Base-by-base conservation (phyloP, 805 yeast species). In the Schizosaccharomyces octosporus region DNA sequence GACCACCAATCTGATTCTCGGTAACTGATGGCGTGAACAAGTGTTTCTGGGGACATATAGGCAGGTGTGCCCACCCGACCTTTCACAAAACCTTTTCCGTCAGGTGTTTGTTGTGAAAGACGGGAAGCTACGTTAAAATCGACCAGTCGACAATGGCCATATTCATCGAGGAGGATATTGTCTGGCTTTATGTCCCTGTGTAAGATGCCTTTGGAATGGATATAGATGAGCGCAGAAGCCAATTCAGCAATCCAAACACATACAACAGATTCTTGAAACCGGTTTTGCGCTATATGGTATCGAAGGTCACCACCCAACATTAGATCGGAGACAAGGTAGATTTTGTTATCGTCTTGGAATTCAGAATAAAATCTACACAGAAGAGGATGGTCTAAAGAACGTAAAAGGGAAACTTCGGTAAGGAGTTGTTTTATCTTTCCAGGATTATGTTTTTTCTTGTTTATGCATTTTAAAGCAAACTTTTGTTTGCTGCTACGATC, bases 1-100 rank as follows among this genome's bases (percentile, higher is more conserved):
- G 71, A 64, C 72, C 72, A 70, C 71, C 71, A 68, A 61, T 70
- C 72, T 3, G 69, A 66, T 39, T 64, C 63, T 27, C 64, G 62
- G 39, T 67, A 64, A 58, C 68, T 69, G 60, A 2, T 43, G 27
- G 45, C 62, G 67, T 15, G 66, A 57, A 61, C 67, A 68, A 93
- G 87, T 0, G 86, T 85, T 68, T 93, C 99, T 0, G 99, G 99
- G 0, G 99, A 98, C 99, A 93, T 93, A 97, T 98, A 93, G 71
- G 93, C 93, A 17, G 99, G 98, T 0, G 99, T 93, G 15, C 99
- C 99, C 19, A 93, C 98, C 95, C 93, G 87, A 5, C 98, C 93
- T 2, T 95, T 88, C 70, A 98, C 81, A 72, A 89, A 88, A 62
- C 84, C 75, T 65, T 85, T 84, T 62, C 79, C 79, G 11, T 36